Percentiles rank a stretch among this genome's conserved stretches.
Conservation (phyloP, 1,139 yeast genomes). For the Lodderomyces orthopsilosis region DNA sequence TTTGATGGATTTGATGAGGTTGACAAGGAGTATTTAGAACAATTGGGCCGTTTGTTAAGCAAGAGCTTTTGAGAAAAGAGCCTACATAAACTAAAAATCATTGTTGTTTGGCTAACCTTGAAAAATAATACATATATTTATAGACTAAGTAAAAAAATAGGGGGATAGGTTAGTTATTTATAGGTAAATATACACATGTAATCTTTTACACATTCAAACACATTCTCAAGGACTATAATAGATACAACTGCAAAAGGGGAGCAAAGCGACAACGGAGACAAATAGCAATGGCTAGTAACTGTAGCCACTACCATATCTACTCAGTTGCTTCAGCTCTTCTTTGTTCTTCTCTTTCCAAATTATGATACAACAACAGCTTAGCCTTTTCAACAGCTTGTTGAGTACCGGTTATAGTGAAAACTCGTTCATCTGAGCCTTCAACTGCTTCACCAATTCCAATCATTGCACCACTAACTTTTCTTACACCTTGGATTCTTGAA, state of each 20-base stretch:
- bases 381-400: slow-evolving; percentile 68
- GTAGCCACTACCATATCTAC: background rate
- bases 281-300: no score
- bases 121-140: background rate
- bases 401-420: slow-evolving; percentile 72
- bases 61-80: slow-evolving; percentile 10
- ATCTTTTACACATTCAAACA: background rate
- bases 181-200: slow-evolving; percentile 1
- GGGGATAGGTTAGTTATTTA: background rate
- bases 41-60: slow-evolving; percentile 51
- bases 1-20: slow-evolving; percentile 60
- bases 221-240: background rate
- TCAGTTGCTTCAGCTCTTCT: slow-evolving; percentile 47
- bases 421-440: slow-evolving; percentile 62
- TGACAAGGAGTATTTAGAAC: slow-evolving; percentile 61
- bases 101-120: no score
- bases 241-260: background rate
- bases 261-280: background rate
- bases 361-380: slow-evolving; percentile 62
- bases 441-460: slow-evolving; percentile 76
- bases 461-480: slow-evolving; percentile 76
- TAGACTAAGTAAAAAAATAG: background rate
- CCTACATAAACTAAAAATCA: background rate
- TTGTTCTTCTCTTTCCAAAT: slow-evolving; percentile 73
- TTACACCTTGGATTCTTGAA: slow-evolving; percentile 79